phyloP scores from a whole-genome alignment of 1,284 basidiomycete species.

The Kalmanozyma brasiliensis region DNA sequence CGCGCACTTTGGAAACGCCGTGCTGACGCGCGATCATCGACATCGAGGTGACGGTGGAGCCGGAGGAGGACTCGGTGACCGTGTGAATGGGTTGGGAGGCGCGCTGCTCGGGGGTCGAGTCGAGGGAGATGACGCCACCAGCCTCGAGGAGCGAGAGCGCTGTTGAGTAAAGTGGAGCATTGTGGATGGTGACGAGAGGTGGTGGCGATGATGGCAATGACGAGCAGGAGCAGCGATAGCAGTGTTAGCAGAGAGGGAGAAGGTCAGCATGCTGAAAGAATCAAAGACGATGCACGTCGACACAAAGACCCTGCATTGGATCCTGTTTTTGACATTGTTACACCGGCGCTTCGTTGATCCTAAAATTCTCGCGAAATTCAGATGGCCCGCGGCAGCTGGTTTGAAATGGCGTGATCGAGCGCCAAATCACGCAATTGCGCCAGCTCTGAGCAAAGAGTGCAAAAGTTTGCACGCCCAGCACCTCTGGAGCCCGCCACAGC shows the following conservation, averaged over 20 bases:
- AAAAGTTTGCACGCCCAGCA: conserved; percentile 12
- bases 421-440: neutral
- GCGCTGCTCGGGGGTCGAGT: conserved; percentile 16
- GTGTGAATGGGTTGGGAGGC: conserved; percentile 25
- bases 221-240: neutral
- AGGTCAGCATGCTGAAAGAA: neutral
- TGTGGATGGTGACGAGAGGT: neutral
- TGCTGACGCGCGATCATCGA: conserved; percentile 48
- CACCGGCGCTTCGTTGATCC: neutral
- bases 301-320: neutral
- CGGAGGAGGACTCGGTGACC: conserved; percentile 44
- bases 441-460: too few species aligned
- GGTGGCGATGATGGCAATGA: neutral
- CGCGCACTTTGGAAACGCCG: conserved; percentile 30
- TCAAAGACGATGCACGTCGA: neutral
- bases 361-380: neutral
- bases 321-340: conserved; percentile 8
- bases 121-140: conserved; percentile 41
- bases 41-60: conserved; percentile 51
- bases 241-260: neutral
- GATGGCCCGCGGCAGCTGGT: conserved; percentile 15
- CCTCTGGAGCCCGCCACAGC: conserved; percentile 33
- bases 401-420: conserved; percentile 19
- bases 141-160: conserved; percentile 31
- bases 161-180: conserved; percentile 3